Evolutionary conservation across 345 rosid genomes (phyloP), one percentile per base, ranked within the genome.

Genomic region (Zanthoxylum bungeanum): DNA sequence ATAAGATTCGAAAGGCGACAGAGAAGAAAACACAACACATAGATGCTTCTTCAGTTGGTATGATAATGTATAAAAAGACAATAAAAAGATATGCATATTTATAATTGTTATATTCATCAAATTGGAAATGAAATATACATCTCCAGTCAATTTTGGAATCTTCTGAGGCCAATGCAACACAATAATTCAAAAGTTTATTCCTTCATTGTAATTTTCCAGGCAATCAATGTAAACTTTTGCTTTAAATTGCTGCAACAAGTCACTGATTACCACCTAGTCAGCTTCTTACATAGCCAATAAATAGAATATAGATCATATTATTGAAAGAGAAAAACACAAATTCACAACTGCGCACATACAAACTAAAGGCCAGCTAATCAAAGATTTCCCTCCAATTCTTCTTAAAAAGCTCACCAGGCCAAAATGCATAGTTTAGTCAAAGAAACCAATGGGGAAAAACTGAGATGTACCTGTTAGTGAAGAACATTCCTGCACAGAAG

Each of bases 401-500:
- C 7, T 42, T 17, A 14, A n/a, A n/a, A n/a, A n/a, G 67, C 76
- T 73, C 79, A 66, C 63, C 33, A 24, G 49, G 64, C 27, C 50
- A 47, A 50, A 73, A 72, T 42, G 60, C 74, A 68, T 24, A 69
- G 39, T 33, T 59, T 9, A 36, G 58, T 46, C 46, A 57, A 10
- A 63, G 49, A 55, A 59, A 71, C 14, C 50, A 69, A 11, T 11
- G 2, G 49, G 60, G 33, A 60, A 74, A 25, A 63, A 19, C 59
- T 16, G 5, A 70, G 59, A 30, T 57, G 70, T 69, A 88, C 98
- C 96, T 86, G 76, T 88, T 89, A 44, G 89, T 87, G 96, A 93
- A 88, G 84, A 90, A 73, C 87, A 86, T 80, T 71, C 96, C 98
- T 10, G 87, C 83, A 60, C 84, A 84, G 83, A 93, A 93, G 82